These are phyloP conservation scores for Cryphonectria carpinicola DNA, from an alignment of 2,329 filamentous ascomycete genomes.

Conservation along the genomic window DNA sequence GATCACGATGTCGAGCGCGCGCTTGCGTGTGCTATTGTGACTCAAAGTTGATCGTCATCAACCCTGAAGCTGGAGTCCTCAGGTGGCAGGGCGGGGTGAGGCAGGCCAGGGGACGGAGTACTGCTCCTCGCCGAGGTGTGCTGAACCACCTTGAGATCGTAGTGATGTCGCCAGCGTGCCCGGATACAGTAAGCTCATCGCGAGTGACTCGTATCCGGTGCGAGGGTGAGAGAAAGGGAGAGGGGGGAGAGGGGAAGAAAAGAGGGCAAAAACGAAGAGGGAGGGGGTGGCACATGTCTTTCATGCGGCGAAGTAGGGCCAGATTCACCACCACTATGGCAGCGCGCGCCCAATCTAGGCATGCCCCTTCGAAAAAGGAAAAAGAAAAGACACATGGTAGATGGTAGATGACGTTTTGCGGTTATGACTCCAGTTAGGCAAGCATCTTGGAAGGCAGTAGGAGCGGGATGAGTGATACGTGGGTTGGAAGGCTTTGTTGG, in stretches of 20 bases:
- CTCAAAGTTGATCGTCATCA: slow-evolving; percentile 1
- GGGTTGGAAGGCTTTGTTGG: not conserved
- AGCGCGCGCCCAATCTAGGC: not conserved
- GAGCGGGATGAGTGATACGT: not conserved
- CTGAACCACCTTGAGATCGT: not conserved
- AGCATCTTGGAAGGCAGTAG: not conserved
- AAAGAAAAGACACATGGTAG: not conserved
- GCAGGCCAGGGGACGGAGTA: not conserved
- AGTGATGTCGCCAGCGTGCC: not conserved
- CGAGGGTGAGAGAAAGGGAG: not conserved
- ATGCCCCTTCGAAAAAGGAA: not conserved
- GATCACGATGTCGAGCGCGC: not conserved
- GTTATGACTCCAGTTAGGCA: not conserved
- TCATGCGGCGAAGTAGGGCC: not conserved
- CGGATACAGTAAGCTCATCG: not conserved
- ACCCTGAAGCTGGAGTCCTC: not conserved
- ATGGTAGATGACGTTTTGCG: not conserved
- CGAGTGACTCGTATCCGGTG: not conserved
- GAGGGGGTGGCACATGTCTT: not conserved
- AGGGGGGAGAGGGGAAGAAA: not conserved
- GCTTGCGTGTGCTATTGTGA: slow-evolving; percentile 6
- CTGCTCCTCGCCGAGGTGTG: not conserved
- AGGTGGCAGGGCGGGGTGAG: not conserved
- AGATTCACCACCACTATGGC: not conserved
- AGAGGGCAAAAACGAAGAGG: not conserved